These are phyloP conservation scores for Breviolum minutum DNA, from an alignment of 73 alveolate genomes.

Conservation along the genomic window DNA sequence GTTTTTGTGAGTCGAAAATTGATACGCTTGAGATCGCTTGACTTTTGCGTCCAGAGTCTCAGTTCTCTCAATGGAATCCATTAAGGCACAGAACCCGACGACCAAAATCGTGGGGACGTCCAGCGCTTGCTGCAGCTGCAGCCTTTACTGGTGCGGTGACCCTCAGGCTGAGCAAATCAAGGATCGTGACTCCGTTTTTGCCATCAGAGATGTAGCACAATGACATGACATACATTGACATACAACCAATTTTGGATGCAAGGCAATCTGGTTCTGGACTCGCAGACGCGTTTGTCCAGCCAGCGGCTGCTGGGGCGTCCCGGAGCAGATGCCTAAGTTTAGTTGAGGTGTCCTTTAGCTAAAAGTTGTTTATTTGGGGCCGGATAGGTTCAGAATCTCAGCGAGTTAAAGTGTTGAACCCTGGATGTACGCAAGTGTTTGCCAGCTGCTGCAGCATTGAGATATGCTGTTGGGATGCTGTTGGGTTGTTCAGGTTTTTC, in stretches of 20 bases:
- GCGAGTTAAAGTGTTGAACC: too few species aligned
- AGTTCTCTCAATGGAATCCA: not conserved
- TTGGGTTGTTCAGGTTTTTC: not conserved
- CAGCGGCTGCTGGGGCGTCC: conserved; percentile 28
- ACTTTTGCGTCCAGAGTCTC: not conserved
- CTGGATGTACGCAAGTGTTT: not conserved
- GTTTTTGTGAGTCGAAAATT: not conserved
- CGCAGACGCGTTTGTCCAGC: conserved; percentile 27
- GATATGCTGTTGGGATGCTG: not conserved
- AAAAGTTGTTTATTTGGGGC: not conserved
- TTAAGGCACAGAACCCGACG: not conserved
- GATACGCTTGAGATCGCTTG: too few species aligned
- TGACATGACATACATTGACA: too few species aligned
- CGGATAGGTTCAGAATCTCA: too few species aligned
- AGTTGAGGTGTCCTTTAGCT: not conserved
- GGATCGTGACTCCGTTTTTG: not conserved
- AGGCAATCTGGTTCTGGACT: conserved; percentile 48
- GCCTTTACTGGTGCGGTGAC: conserved; percentile 36
- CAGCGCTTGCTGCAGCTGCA: conserved; percentile 55
- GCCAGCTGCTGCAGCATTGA: not conserved
- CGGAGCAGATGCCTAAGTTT: not conserved
- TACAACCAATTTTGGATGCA: not conserved
- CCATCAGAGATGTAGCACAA: too few species aligned
- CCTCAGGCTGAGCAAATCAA: not conserved
- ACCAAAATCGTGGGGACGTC: conserved; percentile 58